Evolutionary conservation across 1,139 yeast species (phyloP).

Genomic region (Hansenula sp.): DNA sequence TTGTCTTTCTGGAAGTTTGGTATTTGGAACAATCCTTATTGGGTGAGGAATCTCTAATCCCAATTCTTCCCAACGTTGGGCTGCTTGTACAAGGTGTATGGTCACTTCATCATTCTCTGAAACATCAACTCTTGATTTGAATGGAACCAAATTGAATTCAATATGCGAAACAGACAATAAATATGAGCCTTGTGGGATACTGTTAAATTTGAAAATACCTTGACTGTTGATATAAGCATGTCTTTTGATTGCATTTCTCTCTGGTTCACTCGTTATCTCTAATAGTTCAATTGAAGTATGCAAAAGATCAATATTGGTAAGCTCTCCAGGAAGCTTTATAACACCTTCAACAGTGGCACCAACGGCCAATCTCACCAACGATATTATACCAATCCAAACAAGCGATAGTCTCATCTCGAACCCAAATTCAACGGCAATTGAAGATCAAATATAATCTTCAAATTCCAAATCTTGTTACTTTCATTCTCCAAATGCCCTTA

Average conservation of each 20-base stretch:
- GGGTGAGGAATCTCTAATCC: conserved; percentile 14
- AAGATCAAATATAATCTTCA: too few relatives aligned
- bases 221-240: conserved; percentile 8
- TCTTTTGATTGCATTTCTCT: conserved; percentile 3
- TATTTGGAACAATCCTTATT: conserved; percentile 22
- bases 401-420: too few relatives aligned
- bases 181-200: conserved; percentile 17
- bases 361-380: background rate
- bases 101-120: conserved; percentile 7
- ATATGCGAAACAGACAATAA: conserved; percentile 14
- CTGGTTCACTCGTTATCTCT: conserved; percentile 4
- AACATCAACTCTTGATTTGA: conserved; percentile 16
- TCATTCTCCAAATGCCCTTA: too few relatives aligned
- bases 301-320: conserved; percentile 8
- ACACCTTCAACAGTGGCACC: conserved; percentile 6
- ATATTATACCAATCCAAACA: background rate
- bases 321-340: conserved; percentile 9
- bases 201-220: conserved; percentile 14
- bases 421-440: too few relatives aligned
- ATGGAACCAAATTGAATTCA: conserved; percentile 19
- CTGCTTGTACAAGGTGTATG: conserved; percentile 12
- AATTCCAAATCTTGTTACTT: too few relatives aligned
- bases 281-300: conserved; percentile 1
- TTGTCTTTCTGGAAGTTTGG: conserved; percentile 26
- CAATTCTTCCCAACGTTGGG: conserved; percentile 9